These are phyloP conservation scores for Citrullus amarus DNA, from an alignment of 306 rosid genomes.

Conservation along the genomic window DNA sequence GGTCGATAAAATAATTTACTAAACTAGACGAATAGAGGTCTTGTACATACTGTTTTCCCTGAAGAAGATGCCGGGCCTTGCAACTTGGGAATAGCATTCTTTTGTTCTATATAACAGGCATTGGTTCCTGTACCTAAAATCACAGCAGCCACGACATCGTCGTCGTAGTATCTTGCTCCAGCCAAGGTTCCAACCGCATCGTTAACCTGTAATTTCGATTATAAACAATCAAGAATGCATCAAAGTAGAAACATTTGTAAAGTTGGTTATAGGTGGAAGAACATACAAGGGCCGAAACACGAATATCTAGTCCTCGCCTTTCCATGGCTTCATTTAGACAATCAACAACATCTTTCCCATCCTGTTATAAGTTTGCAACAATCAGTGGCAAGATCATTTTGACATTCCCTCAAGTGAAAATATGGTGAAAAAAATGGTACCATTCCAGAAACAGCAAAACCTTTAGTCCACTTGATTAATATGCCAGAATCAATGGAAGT, in stretches of 20 bases:
- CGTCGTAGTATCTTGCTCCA: conserved; percentile 83
- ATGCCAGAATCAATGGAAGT: conserved; percentile 78
- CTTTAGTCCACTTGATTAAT: conserved; percentile 92
- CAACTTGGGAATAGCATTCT: conserved; percentile 56
- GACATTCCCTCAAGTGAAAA: background rate
- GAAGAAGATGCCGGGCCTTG: conserved; percentile 43
- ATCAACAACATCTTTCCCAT: conserved; percentile 88
- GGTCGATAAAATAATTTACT: background rate
- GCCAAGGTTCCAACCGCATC: conserved; percentile 88
- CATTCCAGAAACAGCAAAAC: conserved; percentile 82
- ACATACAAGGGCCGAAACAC: conserved; percentile 84
- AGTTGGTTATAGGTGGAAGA: background rate
- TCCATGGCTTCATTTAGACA: conserved; percentile 84
- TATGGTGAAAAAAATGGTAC: conserved; percentile 26
- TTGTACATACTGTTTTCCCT: conserved; percentile 48
- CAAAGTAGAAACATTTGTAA: background rate
- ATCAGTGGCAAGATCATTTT: background rate
- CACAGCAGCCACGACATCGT: conserved; percentile 75
- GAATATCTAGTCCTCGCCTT: conserved; percentile 69
- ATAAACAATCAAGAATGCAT: background rate
- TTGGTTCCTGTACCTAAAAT: conserved; percentile 97
- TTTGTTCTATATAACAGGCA: conserved; percentile 79
- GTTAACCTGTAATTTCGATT: conserved; percentile 43
- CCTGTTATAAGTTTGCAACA: conserved; percentile 29
- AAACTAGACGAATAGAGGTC: background rate